A percentile compares a stretch with the other conserved stretches of the same genome.
These are phyloP conservation scores for Oryza officinalis DNA, from an alignment of 176 grass and related monocot genomes.

Conservation along the genomic window DNA sequence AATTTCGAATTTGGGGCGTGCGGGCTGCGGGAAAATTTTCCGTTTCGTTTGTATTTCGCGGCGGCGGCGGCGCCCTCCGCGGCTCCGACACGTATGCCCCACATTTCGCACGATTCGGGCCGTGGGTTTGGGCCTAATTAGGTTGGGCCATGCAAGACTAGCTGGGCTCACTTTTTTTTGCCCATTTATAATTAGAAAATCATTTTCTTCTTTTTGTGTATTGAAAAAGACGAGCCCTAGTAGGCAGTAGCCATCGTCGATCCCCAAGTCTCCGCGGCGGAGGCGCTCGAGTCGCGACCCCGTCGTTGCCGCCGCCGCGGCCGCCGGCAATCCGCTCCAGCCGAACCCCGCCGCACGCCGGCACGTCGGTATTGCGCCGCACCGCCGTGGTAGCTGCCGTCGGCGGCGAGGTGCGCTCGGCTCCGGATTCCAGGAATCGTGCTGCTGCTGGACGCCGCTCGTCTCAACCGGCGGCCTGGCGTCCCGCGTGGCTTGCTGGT, in stretches of 20 bases:
- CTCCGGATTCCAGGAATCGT: background rate
- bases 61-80: constrained; percentile 14
- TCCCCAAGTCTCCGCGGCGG: background rate
- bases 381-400: background rate
- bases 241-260: background rate
- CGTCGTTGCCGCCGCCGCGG: too few species aligned
- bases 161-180: background rate
- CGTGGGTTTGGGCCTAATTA: background rate
- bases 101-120: background rate
- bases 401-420: background rate
- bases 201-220: background rate
- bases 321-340: background rate
- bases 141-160: background rate
- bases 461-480: background rate
- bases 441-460: background rate
- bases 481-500: background rate
- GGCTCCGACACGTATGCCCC: too few species aligned
- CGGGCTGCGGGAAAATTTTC: constrained; percentile 20
- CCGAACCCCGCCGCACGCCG: background rate
- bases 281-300: background rate
- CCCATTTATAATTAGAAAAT: background rate
- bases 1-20: constrained; percentile 27
- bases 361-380: background rate
- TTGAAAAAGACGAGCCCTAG: background rate
- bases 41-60: background rate